Conservation (phyloP, 352 stramenopile genomes). For the Thalassiosira oceanica region DNA sequence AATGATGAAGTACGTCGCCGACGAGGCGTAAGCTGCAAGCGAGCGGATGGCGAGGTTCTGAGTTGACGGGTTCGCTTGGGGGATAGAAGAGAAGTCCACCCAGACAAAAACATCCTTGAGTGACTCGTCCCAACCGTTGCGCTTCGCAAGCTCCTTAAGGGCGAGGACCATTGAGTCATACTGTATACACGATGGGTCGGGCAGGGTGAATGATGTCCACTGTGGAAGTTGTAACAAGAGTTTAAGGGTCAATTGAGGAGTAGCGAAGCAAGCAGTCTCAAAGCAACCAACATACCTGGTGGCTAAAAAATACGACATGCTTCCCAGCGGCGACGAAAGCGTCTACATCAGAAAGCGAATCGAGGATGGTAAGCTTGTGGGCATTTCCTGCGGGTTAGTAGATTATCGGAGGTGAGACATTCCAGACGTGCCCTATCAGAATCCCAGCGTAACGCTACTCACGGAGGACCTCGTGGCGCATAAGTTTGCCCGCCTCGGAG, state of each 20-base stretch:
- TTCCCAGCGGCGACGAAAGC: slow-evolving; percentile 35
- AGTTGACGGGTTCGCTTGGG: slow-evolving; percentile 36
- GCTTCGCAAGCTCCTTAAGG: slow-evolving; percentile 23
- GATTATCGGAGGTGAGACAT: too few relatives aligned
- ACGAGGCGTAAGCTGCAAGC: slow-evolving; percentile 42
- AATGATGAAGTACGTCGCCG: slow-evolving; percentile 47
- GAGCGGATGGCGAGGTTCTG: slow-evolving; percentile 45
- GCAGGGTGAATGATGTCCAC: slow-evolving; percentile 40
- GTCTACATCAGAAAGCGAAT: slow-evolving; percentile 44
- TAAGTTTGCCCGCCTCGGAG: slow-evolving; percentile 23
- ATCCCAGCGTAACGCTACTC: too few relatives aligned
- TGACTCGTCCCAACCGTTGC: slow-evolving; percentile 29
- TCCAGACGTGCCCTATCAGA: too few relatives aligned
- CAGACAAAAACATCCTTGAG: slow-evolving; percentile 47
- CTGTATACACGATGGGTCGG: slow-evolving; percentile 37
- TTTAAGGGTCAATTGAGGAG: too few relatives aligned
- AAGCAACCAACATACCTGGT: too few relatives aligned
- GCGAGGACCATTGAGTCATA: slow-evolving; percentile 29
- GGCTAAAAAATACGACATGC: slow-evolving; percentile 44
- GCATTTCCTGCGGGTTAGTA: too few relatives aligned
- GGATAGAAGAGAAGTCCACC: slow-evolving; percentile 50
- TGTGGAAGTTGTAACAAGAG: too few relatives aligned
- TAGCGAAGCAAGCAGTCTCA: too few relatives aligned
- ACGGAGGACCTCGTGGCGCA: slow-evolving; percentile 40
- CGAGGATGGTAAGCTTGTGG: slow-evolving; percentile 43